Conservation (phyloP, 257 asterid species). For the Rehmannia glutinosa region DNA sequence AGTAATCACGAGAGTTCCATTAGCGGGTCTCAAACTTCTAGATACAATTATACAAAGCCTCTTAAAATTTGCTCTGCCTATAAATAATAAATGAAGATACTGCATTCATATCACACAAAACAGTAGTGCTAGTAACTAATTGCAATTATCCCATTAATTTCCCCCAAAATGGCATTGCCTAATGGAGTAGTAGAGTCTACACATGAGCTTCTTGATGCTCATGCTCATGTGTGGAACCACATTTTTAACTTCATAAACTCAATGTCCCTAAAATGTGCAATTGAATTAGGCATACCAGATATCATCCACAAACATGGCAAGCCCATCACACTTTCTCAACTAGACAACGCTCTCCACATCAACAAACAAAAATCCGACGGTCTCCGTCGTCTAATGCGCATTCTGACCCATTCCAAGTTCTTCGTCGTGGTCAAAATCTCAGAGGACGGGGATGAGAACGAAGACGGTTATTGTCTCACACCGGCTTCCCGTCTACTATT, state of each 20-base stretch:
- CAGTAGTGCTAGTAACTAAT: too few relatives aligned
- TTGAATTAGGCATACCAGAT: not conserved
- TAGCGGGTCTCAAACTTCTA: too few relatives aligned
- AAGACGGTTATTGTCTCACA: not conserved
- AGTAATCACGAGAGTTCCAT: too few relatives aligned
- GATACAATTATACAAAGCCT: too few relatives aligned
- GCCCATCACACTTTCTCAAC: not conserved
- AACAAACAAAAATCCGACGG: not conserved
- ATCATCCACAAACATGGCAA: not conserved
- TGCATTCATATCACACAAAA: too few relatives aligned
- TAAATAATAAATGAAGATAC: too few relatives aligned
- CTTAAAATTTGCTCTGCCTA: too few relatives aligned
- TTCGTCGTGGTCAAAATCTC: not conserved
- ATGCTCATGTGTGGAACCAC: slow-evolving; percentile 14
- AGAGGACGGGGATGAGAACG: not conserved
- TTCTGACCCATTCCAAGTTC: not conserved
- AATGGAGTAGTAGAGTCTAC: not conserved
- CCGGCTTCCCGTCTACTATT: not conserved
- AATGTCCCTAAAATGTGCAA: slow-evolving; percentile 14
- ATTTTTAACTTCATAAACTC: not conserved
- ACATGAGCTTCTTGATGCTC: slow-evolving; percentile 12
- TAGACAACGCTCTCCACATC: not conserved
- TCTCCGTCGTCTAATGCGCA: not conserved
- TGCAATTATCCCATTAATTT: not conserved
- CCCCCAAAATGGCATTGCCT: not conserved